A percentile compares a stretch with the other conserved stretches of the same genome.
Evolutionary conservation across 1,139 yeast genomes (phyloP).

Genomic region (Nakaseomyces nivariensis): DNA sequence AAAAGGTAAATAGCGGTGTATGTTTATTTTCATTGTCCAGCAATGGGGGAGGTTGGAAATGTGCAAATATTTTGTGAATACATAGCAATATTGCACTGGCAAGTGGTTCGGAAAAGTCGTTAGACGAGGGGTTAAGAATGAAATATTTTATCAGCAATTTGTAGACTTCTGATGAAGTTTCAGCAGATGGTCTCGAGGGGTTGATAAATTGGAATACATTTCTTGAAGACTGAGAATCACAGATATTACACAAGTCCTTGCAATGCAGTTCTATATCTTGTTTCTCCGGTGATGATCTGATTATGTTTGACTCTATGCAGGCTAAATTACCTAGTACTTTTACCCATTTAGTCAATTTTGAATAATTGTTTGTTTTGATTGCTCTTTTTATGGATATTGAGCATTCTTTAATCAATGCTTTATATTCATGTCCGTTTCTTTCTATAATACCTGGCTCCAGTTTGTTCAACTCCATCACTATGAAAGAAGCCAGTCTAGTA

Average conservation of each 20-base stretch:
- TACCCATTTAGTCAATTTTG: slow-evolving; percentile 13
- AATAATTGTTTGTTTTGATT: slow-evolving; percentile 12
- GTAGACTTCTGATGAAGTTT: slow-evolving; percentile 17
- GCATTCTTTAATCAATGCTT: slow-evolving; percentile 10
- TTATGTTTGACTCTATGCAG: slow-evolving; percentile 13
- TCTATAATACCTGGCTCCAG: slow-evolving; percentile 11
- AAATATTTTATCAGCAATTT: slow-evolving; percentile 19
- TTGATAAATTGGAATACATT: slow-evolving; percentile 18
- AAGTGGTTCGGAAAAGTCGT: slow-evolving; percentile 23
- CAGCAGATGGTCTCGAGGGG: slow-evolving; percentile 25
- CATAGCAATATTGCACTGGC: slow-evolving; percentile 38
- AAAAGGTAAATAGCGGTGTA: slow-evolving; percentile 18
- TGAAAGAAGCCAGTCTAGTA: slow-evolving; percentile 4
- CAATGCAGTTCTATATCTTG: neutral
- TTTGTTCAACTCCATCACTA: slow-evolving; percentile 5
- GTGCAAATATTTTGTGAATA: slow-evolving; percentile 39
- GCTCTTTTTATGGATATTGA: slow-evolving; percentile 11
- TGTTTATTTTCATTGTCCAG: slow-evolving; percentile 9
- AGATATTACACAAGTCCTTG: slow-evolving; percentile 32
- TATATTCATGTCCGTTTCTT: slow-evolving; percentile 5
- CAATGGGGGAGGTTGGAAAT: slow-evolving; percentile 37
- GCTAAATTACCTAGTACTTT: slow-evolving; percentile 17
- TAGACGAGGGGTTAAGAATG: slow-evolving; percentile 12
- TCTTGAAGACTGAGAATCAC: slow-evolving; percentile 30
- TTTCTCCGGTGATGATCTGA: neutral